These are phyloP conservation scores for Globisporangium paroecandrum DNA, from an alignment of 352 stramenopile genomes.

Conservation along the genomic window DNA sequence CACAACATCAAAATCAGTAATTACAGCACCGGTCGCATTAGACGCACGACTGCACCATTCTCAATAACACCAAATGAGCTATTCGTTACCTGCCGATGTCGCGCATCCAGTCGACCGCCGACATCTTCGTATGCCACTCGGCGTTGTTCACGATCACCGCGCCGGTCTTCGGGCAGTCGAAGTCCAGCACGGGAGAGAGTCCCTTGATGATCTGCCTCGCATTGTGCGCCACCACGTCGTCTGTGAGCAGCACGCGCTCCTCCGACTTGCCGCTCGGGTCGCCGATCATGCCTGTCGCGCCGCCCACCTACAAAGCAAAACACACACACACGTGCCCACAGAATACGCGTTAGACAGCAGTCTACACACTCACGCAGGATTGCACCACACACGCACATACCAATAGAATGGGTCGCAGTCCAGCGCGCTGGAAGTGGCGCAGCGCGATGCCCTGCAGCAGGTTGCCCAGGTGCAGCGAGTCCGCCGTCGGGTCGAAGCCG, in stretches of 20 bases:
- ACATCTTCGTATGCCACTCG: conserved; percentile 95
- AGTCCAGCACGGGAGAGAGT: conserved; percentile 94
- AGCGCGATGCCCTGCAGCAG: conserved; percentile 84
- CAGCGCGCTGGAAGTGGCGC: conserved; percentile 83
- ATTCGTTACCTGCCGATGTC: conserved; percentile 83
- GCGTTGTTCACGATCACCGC: conserved; percentile 98
- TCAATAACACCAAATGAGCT: too few species aligned
- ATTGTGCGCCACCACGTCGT: conserved; percentile 91
- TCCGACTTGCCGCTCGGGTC: conserved; percentile 99
- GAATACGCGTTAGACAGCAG: background rate
- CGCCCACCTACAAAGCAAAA: conserved; percentile 38
- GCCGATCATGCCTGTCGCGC: conserved; percentile 93
- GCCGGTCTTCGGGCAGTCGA: conserved; percentile 84
- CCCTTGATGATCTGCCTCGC: conserved; percentile 88
- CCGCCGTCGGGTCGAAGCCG: conserved; percentile 91
- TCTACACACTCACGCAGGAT: background rate
- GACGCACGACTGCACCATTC: background rate
- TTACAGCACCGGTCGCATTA: background rate
- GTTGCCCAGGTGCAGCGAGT: conserved; percentile 90
- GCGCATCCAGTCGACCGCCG: conserved; percentile 96
- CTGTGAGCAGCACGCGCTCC: conserved; percentile 93
- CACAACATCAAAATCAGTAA: background rate
- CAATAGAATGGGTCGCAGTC: conserved; percentile 89
- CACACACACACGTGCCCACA: background rate
- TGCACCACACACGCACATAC: conserved; percentile 14